Conservation (phyloP, 495 filamentous ascomycete genomes). For the Penicillium pulvis region DNA sequence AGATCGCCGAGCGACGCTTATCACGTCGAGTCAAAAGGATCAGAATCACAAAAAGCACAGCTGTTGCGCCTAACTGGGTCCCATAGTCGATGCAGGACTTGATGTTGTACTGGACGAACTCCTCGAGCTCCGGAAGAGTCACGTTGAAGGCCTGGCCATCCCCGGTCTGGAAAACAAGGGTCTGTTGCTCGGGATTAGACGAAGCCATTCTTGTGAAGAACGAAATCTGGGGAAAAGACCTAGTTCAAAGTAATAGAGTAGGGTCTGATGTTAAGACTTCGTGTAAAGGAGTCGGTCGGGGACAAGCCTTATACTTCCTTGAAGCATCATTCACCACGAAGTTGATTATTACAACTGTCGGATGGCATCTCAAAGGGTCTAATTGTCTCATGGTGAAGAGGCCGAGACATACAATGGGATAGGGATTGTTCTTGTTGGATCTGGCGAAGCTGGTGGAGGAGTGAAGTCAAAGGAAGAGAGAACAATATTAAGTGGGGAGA, state of each 20-base stretch:
- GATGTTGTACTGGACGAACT: slow-evolving; percentile 50
- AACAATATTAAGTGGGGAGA: slow-evolving; percentile 28
- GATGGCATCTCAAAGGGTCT: not conserved
- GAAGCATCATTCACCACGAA: not conserved
- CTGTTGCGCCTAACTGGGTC: slow-evolving; percentile 70
- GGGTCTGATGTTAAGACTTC: not conserved
- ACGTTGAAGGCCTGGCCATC: slow-evolving; percentile 58
- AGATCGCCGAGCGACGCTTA: slow-evolving; percentile 62
- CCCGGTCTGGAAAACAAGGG: slow-evolving; percentile 50
- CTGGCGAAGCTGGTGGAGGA: not conserved
- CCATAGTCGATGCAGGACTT: slow-evolving; percentile 68
- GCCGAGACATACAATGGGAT: slow-evolving; percentile 32
- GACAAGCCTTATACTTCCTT: not conserved
- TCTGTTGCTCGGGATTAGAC: slow-evolving; percentile 57
- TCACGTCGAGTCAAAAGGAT: slow-evolving; percentile 62
- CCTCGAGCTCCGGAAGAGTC: slow-evolving; percentile 49
- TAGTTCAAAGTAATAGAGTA: not conserved
- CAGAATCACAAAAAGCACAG: slow-evolving; percentile 66
- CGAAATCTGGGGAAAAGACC: not conserved
- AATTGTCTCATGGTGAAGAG: slow-evolving; percentile 22
- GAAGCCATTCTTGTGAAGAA: not conserved
- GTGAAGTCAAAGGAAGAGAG: slow-evolving; percentile 5
- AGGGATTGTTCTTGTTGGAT: not conserved
- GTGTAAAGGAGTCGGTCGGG: not conserved
- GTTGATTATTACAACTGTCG: not conserved